Percentiles rank a stretch among this genome's conserved stretches.
Conservation (phyloP, 176 grass and related monocot species). For the Sorghum bicolor region Sorghum_bicolor_NCBIv3 NC_012876.2:57473501-57474000, state of each 20-base stretch:
- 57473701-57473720: constrained; percentile 25
- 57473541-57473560: too few relatives aligned
- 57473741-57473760: constrained; percentile 21
- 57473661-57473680: neutral
- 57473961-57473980: constrained; percentile 48
- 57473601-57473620: too few relatives aligned
- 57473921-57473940: neutral
- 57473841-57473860: neutral
- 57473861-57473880: neutral
- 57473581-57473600: too few relatives aligned
- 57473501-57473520: too few relatives aligned
- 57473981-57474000: constrained; percentile 34
- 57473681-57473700: neutral
- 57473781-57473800: constrained; percentile 23
- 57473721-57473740: neutral
- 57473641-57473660: neutral
- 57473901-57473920: neutral
- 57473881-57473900: neutral
- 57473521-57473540: too few relatives aligned
- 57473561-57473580: too few relatives aligned
- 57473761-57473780: constrained; percentile 38
- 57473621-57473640: too few relatives aligned
- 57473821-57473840: constrained; percentile 11
- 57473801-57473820: neutral
- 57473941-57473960: neutral